phyloP scores from a whole-genome alignment of 371 early-diverging fungal species.

The Rhizopus arrhizus region DNA sequence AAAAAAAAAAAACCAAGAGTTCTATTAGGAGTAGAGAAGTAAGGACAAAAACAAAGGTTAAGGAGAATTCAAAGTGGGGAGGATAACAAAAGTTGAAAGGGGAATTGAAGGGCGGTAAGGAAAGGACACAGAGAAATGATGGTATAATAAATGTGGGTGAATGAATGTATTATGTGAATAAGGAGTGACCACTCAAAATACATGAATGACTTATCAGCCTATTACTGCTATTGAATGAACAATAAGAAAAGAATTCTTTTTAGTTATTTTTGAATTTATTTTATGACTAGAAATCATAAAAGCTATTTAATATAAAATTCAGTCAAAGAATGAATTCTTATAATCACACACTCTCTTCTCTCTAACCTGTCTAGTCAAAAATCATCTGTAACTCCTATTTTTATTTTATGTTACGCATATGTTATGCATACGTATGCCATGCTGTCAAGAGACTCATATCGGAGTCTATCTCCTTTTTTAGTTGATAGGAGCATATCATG shows the following conservation, averaged over 20 bases:
- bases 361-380: constrained; percentile 4
- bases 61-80: constrained; percentile 2
- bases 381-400: constrained; percentile 18
- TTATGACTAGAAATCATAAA: too few species aligned
- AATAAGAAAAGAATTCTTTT: too few species aligned
- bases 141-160: background rate
- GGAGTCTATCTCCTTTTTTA: constrained; percentile 5
- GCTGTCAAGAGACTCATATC: constrained; percentile 28
- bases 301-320: too few species aligned
- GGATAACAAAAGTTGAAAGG: constrained; percentile 1
- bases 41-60: constrained; percentile 14
- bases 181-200: constrained; percentile 1
- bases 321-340: too few species aligned
- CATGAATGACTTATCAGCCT: background rate
- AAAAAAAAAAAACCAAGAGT: background rate
- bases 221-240: background rate
- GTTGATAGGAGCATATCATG: background rate
- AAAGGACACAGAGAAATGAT: background rate
- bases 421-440: constrained; percentile 16
- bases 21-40: constrained; percentile 1
- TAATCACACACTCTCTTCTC: too few species aligned
- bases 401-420: constrained; percentile 8
- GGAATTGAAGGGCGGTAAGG: background rate
- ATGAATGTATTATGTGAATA: background rate
- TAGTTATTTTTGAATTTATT: too few species aligned